Evolutionary conservation across 129 eudicot genomes (phyloP).

Genomic region (Pulicaria dysenterica): DNA sequence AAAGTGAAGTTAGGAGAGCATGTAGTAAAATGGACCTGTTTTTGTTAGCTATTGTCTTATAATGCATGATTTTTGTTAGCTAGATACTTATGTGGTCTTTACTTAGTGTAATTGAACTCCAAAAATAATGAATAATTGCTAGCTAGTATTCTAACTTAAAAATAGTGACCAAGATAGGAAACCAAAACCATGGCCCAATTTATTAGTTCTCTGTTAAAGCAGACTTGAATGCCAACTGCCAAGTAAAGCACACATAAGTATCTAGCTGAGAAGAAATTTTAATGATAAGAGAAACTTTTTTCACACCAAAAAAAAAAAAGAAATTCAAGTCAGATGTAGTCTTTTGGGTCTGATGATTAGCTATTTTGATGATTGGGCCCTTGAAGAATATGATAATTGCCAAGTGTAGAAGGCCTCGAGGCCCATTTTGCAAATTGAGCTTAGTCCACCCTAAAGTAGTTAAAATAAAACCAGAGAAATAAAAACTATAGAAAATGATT

Average conservation of each 20-base stretch:
- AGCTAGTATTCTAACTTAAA: too few species aligned
- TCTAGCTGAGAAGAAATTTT: neutral
- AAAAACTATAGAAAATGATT: too few species aligned
- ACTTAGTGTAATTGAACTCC: too few species aligned
- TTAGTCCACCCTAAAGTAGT: neutral
- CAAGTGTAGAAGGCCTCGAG: neutral
- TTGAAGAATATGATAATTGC: neutral
- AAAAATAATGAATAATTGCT: too few species aligned
- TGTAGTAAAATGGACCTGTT: neutral
- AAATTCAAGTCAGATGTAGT: neutral
- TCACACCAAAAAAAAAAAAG: neutral
- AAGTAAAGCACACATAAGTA: neutral
- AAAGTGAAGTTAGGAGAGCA: constrained; percentile 8
- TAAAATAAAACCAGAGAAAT: too few species aligned
- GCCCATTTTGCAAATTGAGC: constrained; percentile 8
- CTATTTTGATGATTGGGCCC: constrained; percentile 11
- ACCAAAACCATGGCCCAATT: neutral
- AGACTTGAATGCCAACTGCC: neutral
- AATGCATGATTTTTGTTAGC: too few species aligned
- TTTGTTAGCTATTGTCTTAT: too few species aligned
- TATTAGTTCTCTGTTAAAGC: neutral
- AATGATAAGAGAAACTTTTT: constrained; percentile 5
- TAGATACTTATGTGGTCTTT: too few species aligned
- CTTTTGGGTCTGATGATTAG: constrained; percentile 8
- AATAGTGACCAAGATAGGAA: too few species aligned